Conservation (phyloP, 2,329 filamentous ascomycete species). For the Botryotinia globosa region DNA sequence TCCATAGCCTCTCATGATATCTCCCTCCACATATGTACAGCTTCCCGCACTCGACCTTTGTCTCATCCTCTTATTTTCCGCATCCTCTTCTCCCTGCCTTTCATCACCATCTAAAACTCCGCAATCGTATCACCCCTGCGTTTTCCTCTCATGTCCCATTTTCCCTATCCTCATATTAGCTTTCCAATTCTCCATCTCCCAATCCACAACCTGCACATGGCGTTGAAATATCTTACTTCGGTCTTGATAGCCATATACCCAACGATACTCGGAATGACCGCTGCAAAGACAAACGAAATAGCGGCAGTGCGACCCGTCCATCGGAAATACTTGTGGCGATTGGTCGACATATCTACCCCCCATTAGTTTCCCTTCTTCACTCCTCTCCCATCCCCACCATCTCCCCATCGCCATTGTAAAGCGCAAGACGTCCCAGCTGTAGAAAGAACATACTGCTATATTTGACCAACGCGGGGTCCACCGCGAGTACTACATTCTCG, state of each 20-base stretch:
- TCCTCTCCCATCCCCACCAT: not conserved
- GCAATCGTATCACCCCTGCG: constrained; percentile 77
- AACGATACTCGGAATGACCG: constrained; percentile 67
- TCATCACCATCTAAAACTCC: constrained; percentile 61
- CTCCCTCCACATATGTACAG: constrained; percentile 28
- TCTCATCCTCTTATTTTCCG: constrained; percentile 6
- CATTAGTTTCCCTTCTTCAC: not conserved
- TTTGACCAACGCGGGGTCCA: constrained; percentile 52
- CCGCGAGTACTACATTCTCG: constrained; percentile 33
- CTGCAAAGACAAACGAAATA: constrained; percentile 74
- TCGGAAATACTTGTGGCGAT: constrained; percentile 92
- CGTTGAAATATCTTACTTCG: constrained; percentile 64
- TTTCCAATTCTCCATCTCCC: constrained; percentile 15
- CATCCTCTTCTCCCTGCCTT: constrained; percentile 18
- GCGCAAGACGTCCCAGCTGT: not conserved
- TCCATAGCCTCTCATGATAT: not conserved
- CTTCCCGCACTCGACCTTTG: not conserved
- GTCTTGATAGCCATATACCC: constrained; percentile 73
- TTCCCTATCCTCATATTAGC: constrained; percentile 59
- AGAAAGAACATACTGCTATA: constrained; percentile 47
- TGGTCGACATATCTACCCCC: constrained; percentile 65
- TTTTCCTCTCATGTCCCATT: constrained; percentile 83
- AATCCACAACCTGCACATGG: not conserved
- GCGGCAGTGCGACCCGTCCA: constrained; percentile 83
- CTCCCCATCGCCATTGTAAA: not conserved